Base-by-base conservation (phyloP, 2,329 filamentous ascomycete species). In the Penicillium sp. region DNA sequence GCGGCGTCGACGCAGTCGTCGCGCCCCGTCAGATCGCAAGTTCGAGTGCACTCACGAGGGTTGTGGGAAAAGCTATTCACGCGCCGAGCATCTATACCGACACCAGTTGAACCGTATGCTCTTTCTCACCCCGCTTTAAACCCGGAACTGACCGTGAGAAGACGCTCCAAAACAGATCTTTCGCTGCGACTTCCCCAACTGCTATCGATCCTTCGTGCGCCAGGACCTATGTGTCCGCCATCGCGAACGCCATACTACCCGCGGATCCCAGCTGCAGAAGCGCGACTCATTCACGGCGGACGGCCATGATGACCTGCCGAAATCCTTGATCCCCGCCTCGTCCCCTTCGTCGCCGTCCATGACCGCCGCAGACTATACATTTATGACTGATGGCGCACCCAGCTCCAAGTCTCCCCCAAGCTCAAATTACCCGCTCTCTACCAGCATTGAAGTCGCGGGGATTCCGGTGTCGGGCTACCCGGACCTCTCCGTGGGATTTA, bases 161-260 rank as follows among this genome's bases (percentile, higher is more conserved):
- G 90, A 98, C 77, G 89, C 90, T 56, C 93, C 93, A 19, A 97
- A 97, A 77, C 91, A 96, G 71, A 96, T 96, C 54, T 98, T 96
- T 73, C 86, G 86, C 69, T 98, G 95, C 79, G 91, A 96, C 70
- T 96, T 93, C 68, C 90, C 91, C 21, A 91, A 93, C 70, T 99
- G 95, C 75, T 86, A 88, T 59, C 89, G 93, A 51, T 88, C 90
- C 31, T 99, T 98, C 77, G 93, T 98, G 56, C 87, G 95, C 61
- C 91, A 96, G 64, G 95, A 99, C 74, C 82, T 99, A 57, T 92
- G 95, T 71, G 89, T 95, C 69, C 87, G 90, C 43, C 90, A 95
- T 75, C 85, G 87, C 70, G 90, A 93, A 71, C 85, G 90, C 44
- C 90, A 93, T 74, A 90, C 87, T 13, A 90, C 89, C 29, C 75